Percentiles rank a stretch among this genome's conserved stretches.
Evolutionary conservation across 768 basidiomycete species (phyloP).

Genomic region (Punctularia strigosozonata): DNA sequence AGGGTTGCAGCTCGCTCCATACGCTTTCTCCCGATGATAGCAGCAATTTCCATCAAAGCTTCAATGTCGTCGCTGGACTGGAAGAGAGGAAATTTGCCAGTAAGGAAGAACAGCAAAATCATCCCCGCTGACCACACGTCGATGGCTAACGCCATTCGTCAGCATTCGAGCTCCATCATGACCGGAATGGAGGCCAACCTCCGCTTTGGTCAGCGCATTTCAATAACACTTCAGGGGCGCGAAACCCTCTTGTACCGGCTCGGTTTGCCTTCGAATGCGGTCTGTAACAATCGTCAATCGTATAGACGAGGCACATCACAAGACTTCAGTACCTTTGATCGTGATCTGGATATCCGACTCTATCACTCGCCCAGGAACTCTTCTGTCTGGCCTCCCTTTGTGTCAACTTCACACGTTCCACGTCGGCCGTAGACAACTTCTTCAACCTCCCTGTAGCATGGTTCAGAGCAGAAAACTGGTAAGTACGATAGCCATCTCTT

Average conservation of each 20-base stretch:
- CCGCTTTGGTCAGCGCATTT: slow-evolving; percentile 92
- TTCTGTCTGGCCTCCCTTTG: slow-evolving; percentile 51
- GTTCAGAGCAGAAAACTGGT: too few relatives aligned
- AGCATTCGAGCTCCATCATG: background rate
- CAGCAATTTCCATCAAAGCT: slow-evolving; percentile 89
- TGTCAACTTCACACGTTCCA: slow-evolving; percentile 37
- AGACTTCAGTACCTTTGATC: slow-evolving; percentile 43
- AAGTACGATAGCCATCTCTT: too few relatives aligned
- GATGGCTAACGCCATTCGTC: slow-evolving; percentile 46
- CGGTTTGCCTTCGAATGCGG: slow-evolving; percentile 87
- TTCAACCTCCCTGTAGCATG: too few relatives aligned
- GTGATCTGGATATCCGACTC: slow-evolving; percentile 68
- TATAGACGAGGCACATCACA: slow-evolving; percentile 3
- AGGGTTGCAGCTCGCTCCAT: slow-evolving; percentile 82
- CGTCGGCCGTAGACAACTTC: too few relatives aligned
- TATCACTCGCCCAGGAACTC: slow-evolving; percentile 43
- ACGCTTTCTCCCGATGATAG: slow-evolving; percentile 68
- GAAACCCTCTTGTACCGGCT: slow-evolving; percentile 93
- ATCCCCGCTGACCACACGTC: slow-evolving; percentile 95
- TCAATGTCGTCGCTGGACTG: slow-evolving; percentile 91
- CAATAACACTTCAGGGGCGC: slow-evolving; percentile 90
- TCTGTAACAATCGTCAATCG: slow-evolving; percentile 24
- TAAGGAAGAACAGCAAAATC: slow-evolving; percentile 87
- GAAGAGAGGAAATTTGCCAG: slow-evolving; percentile 87
- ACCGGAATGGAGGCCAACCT: slow-evolving; percentile 35